A percentile compares a stretch with the other conserved stretches of the same genome.
Evolutionary conservation across 2,329 filamentous ascomycete species (phyloP).

Genomic region (Neoscytalidium dimidiatum): DNA sequence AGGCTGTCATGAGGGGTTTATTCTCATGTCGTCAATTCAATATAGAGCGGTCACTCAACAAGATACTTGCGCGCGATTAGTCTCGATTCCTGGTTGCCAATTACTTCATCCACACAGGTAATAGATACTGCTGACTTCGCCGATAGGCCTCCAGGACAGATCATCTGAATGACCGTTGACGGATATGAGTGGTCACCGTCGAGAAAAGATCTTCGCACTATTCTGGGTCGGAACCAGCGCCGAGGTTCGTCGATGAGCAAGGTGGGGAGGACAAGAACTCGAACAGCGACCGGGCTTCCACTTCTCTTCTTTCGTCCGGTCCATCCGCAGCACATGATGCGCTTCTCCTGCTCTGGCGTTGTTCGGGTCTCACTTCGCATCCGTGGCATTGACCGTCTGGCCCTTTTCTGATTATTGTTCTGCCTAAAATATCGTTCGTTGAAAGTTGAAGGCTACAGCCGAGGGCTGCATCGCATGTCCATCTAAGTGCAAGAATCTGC

Average conservation of each 20-base stretch:
- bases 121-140: background rate
- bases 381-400: background rate
- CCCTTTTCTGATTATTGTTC: too few relatives aligned
- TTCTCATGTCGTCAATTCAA: conserved; percentile 13
- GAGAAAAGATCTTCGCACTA: background rate
- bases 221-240: background rate
- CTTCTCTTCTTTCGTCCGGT: background rate
- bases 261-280: background rate
- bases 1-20: conserved; percentile 9
- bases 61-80: background rate
- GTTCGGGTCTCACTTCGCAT: background rate
- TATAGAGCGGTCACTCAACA: conserved; percentile 11
- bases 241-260: background rate
- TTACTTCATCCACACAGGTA: conserved; percentile 8
- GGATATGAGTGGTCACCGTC: background rate
- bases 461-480: background rate
- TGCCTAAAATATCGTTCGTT: background rate
- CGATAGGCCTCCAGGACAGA: conserved; percentile 4
- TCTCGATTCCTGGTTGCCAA: background rate
- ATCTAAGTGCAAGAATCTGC: background rate
- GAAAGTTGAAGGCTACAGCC: background rate
- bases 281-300: background rate
- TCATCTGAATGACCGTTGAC: background rate
- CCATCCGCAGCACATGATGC: background rate
- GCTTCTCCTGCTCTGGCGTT: background rate